These are phyloP conservation scores for Gelatoporia subvermispora DNA, from an alignment of 768 basidiomycete species.

Conservation along the genomic window DNA sequence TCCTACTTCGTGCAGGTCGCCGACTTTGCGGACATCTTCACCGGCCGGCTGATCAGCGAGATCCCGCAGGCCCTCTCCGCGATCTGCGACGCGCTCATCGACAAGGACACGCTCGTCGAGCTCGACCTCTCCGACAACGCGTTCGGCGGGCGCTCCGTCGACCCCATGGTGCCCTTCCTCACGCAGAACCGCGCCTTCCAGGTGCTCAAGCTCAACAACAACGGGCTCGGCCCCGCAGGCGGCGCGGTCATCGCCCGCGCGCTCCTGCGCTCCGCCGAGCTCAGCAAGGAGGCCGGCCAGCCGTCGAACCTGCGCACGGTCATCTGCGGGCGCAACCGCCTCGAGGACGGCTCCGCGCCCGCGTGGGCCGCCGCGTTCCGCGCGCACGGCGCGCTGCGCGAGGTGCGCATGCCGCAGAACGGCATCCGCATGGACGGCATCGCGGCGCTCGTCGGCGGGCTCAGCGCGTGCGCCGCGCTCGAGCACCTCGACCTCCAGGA, in stretches of 20 bases:
- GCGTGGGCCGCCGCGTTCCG: conserved; percentile 88
- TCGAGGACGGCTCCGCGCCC: conserved; percentile 83
- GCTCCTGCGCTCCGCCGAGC: conserved; percentile 66
- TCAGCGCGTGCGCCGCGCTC: conserved; percentile 62
- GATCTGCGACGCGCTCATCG: conserved; percentile 81
- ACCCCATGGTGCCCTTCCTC: conserved; percentile 89
- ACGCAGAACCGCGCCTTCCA: conserved; percentile 77
- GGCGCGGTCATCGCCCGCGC: conserved; percentile 85
- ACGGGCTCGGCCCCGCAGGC: conserved; percentile 89
- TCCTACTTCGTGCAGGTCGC: conserved; percentile 61
- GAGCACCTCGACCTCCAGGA: conserved; percentile 89
- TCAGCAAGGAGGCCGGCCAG: conserved; percentile 61
- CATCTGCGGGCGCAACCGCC: conserved; percentile 93
- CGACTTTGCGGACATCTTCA: conserved; percentile 97
- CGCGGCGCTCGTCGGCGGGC: conserved; percentile 67
- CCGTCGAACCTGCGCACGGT: conserved; percentile 70
- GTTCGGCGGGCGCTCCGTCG: conserved; percentile 91
- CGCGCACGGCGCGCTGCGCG: conserved; percentile 73
- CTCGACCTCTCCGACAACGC: conserved; percentile 95
- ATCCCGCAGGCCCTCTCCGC: conserved; percentile 87
- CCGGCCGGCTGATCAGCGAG: conserved; percentile 91
- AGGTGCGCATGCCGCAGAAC: conserved; percentile 96
- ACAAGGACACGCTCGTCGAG: conserved; percentile 76
- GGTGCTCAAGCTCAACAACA: conserved; percentile 90
- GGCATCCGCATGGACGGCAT: conserved; percentile 94